phyloP scores from a whole-genome alignment of 345 rosid species.

The Balakata baccata region DNA sequence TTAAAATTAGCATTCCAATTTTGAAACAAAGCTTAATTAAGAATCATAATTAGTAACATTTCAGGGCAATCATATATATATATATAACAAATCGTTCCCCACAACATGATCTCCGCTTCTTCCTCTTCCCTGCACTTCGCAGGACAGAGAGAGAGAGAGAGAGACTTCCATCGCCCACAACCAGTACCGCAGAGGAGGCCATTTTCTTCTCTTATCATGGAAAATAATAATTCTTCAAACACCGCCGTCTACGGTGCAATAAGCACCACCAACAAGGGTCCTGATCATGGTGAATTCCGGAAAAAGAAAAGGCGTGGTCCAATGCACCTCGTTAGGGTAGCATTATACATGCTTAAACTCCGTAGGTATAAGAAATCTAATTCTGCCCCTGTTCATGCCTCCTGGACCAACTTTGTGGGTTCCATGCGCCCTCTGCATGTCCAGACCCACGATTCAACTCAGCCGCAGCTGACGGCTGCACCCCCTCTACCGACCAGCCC shows the following conservation, averaged over 20 bases:
- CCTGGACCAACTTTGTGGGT: slow-evolving; percentile 14
- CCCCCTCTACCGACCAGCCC: neutral
- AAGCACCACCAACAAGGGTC: slow-evolving; percentile 11
- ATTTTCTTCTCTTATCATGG: slow-evolving; percentile 16
- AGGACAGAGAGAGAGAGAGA: slow-evolving; percentile 10
- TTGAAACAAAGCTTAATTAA: no score
- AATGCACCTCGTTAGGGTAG: slow-evolving; percentile 41
- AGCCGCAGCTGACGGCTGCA: neutral
- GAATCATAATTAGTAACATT: no score
- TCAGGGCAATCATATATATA: neutral
- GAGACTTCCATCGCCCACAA: neutral
- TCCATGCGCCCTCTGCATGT: slow-evolving; percentile 26
- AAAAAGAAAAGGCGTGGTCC: slow-evolving; percentile 40
- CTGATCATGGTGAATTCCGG: neutral
- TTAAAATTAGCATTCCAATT: no score
- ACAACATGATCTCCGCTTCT: neutral
- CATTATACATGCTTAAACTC: slow-evolving; percentile 41
- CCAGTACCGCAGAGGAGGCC: no score
- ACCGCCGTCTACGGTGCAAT: neutral
- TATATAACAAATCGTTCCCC: neutral
- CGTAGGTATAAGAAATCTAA: slow-evolving; percentile 32
- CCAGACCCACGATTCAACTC: slow-evolving; percentile 2
- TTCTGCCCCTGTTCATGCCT: slow-evolving; percentile 11
- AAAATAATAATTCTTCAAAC: slow-evolving; percentile 14
- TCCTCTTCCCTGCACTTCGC: slow-evolving; percentile 18